A percentile compares a stretch with the other conserved stretches of the same genome.
These are phyloP conservation scores for Ophiobolus disseminans DNA, from an alignment of 2,329 filamentous ascomycete species.

Conservation along the genomic window DNA sequence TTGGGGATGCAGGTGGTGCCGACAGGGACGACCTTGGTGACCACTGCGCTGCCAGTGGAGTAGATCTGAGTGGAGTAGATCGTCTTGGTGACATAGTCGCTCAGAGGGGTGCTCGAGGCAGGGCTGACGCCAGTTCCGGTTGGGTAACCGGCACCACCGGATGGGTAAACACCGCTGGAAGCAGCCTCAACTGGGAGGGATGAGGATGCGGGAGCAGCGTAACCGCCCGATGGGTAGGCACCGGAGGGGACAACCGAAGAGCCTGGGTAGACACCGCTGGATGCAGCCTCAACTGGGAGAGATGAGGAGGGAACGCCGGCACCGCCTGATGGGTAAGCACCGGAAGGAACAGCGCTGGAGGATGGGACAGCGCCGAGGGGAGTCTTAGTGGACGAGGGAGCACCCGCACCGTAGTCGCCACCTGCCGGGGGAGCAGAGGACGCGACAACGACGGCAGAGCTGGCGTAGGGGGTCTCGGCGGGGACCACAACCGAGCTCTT, in stretches of 20 bases:
- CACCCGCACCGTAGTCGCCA: not conserved
- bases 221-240: conserved; percentile 1
- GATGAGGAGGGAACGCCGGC: no score
- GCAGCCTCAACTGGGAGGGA: conserved; percentile 7
- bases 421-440: not conserved
- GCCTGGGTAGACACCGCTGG: conserved; percentile 6
- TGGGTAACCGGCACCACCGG: conserved; percentile 19
- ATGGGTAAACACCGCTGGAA: conserved; percentile 10
- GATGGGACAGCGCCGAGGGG: not conserved
- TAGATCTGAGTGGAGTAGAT: conserved; percentile 54
- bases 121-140: conserved; percentile 41
- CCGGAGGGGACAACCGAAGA: conserved; percentile 20
- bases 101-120: conserved; percentile 47
- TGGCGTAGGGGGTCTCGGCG: not conserved
- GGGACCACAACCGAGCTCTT: not conserved
- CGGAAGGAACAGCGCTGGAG: not conserved
- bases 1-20: conserved; percentile 55
- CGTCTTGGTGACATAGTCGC: conserved; percentile 48
- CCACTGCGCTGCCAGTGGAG: conserved; percentile 46
- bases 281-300: not conserved
- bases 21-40: conserved; percentile 51
- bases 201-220: not conserved
- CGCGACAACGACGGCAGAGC: not conserved
- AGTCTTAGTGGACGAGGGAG: not conserved
- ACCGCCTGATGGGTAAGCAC: not conserved